A percentile compares a stretch with the other conserved stretches of the same genome.
Evolutionary conservation across 352 stramenopile species (phyloP).

Genomic region (Aphanomyces invadans): DNA sequence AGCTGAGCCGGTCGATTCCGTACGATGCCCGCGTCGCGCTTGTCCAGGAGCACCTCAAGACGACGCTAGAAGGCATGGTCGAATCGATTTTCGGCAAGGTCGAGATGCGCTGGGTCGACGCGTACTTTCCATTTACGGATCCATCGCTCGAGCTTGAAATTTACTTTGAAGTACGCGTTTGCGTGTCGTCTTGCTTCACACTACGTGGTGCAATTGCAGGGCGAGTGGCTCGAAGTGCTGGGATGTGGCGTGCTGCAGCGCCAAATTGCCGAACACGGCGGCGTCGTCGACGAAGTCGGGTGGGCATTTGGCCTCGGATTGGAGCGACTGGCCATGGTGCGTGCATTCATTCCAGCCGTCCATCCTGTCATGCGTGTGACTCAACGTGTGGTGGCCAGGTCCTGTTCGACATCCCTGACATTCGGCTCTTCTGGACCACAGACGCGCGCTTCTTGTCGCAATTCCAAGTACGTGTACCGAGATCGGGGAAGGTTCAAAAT

Average conservation of each 20-base stretch:
- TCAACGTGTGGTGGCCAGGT: neutral
- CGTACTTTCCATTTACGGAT: constrained; percentile 99
- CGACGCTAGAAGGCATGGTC: constrained; percentile 91
- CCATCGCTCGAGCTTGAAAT: constrained; percentile 98
- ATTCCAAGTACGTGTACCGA: constrained; percentile 48
- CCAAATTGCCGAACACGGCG: constrained; percentile 88
- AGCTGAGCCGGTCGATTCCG: constrained; percentile 41
- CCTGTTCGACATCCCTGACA: constrained; percentile 98
- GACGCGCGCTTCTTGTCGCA: constrained; percentile 92
- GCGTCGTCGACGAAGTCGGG: constrained; percentile 79
- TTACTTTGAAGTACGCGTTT: constrained; percentile 93
- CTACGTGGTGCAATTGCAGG: constrained; percentile 29
- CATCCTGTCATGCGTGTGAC: neutral
- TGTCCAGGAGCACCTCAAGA: constrained; percentile 93
- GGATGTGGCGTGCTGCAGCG: constrained; percentile 96
- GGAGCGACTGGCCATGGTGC: constrained; percentile 97
- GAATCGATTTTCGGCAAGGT: constrained; percentile 86
- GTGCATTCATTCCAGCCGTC: neutral
- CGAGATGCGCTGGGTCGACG: constrained; percentile 96
- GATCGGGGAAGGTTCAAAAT: neutral
- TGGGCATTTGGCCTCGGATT: constrained; percentile 99
- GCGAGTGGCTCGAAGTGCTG: constrained; percentile 98
- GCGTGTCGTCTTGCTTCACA: constrained; percentile 1
- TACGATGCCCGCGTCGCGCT: constrained; percentile 65
- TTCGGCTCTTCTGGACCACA: constrained; percentile 98